Conservation (phyloP, 257 asterid genomes). For the Salvia splendens region DNA sequence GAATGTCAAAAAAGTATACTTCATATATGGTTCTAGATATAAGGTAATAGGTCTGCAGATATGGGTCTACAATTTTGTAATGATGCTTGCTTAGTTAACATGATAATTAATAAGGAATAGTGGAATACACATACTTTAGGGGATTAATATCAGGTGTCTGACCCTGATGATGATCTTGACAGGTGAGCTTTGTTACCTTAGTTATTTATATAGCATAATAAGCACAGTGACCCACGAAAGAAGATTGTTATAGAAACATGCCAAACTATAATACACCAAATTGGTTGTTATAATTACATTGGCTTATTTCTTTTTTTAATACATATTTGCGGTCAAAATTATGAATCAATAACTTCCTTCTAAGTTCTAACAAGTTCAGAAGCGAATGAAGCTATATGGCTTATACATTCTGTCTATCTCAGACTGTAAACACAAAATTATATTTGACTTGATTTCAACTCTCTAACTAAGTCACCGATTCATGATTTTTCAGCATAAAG, state of each 20-base stretch:
- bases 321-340: constrained; percentile 17
- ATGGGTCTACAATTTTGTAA: neutral
- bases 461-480: constrained; percentile 18
- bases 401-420: constrained; percentile 28
- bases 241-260: constrained; percentile 3
- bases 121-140: constrained; percentile 8
- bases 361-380: constrained; percentile 13
- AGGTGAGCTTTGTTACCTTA: neutral
- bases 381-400: neutral
- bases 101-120: neutral
- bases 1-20: neutral
- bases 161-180: constrained; percentile 19
- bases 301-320: constrained; percentile 9
- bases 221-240: neutral
- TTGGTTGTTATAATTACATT: neutral
- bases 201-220: constrained; percentile 14
- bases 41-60: neutral
- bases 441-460: constrained; percentile 7
- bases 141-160: constrained; percentile 17
- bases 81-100: constrained; percentile 5
- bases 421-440: constrained; percentile 19
- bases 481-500: constrained; percentile 9
- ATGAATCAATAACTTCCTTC: neutral
- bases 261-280: neutral
- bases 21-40: neutral